Conservation (phyloP, 257 asterid genomes). For the Solanum sparsipilum region DNA sequence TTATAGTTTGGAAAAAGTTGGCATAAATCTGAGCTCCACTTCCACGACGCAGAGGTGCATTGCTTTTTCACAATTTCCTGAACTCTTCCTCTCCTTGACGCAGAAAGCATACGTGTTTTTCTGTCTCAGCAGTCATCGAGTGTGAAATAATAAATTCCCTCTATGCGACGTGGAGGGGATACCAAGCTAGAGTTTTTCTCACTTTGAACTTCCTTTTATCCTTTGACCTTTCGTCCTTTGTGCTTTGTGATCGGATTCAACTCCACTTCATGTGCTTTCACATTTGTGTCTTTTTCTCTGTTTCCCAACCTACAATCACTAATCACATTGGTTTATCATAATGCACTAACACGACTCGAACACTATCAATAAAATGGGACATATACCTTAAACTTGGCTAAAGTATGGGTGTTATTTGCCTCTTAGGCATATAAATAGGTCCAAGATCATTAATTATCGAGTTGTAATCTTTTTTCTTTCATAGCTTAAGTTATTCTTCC, state of each 20-base stretch:
- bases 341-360: not conserved
- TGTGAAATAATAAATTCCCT: too few relatives aligned
- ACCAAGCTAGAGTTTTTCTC: too few relatives aligned
- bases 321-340: not conserved
- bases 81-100: too few relatives aligned
- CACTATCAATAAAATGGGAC: not conserved
- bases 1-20: not conserved
- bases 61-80: too few relatives aligned
- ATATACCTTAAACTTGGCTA: not conserved
- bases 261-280: too few relatives aligned
- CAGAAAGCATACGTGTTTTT: accelerated
- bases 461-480: not conserved
- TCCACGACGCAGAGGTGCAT: accelerated
- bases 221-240: too few relatives aligned
- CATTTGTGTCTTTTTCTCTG: accelerated
- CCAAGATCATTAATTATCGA: not conserved
- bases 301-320: not conserved
- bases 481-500: not conserved
- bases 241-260: too few relatives aligned
- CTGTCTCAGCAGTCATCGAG: accelerated
- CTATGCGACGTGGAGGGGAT: accelerated
- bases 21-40: not conserved
- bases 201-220: too few relatives aligned
- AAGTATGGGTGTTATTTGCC: not conserved
- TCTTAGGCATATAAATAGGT: not conserved